Evolutionary conservation across 176 grass and related monocot species (phyloP), one percentile per base, ranked within the genome.

Genomic region (Avena atlantica): DNA sequence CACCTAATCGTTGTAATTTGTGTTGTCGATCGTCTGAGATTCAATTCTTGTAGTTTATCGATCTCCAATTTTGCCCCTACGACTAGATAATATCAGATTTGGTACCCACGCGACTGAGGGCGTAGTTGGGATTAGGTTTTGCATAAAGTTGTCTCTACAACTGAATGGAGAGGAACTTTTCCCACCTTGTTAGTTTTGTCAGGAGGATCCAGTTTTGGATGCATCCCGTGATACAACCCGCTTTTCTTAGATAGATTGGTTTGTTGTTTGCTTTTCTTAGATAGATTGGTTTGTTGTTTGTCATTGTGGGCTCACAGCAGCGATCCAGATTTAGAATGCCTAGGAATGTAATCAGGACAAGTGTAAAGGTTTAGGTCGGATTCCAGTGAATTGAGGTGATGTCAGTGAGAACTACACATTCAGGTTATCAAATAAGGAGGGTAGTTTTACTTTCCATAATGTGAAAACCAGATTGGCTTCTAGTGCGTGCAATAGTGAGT

Each of bases 21-120:
- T 4, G 34, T 19, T 11, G 25, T 56, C 1, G 52, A 56, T 31
- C 9, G 17, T 45, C n/a, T 77, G 25, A 77, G 50, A 56, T 77
- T 77, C 50, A 11, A 6, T 80, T 17, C 19, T 45, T 53, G 31
- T 53, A 51, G 23, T 73, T 42, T 12, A 13, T 4, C 20, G 12
- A 53, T 19, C 60, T 29, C 78, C 58, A 64, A 82, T 24, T 70
- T 82, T 56, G 64, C 27, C 48, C 80, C 47, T 4, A 21, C 12
- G 6, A 2, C 4, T 67, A 53, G 66, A 27, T 84, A 60, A 40
- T 67, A 14, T 21, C 76, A 87, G 89, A 84, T 87, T 91, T 49
- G 81, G 50, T 19, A 29, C 4, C 82, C 57, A 67, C 66, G 85
- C 75, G 6, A 4, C 5, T 10, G 85, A 15, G 12, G 25, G 20